Evolutionary conservation across 2,329 filamentous ascomycete species (phyloP), one percentile per base, ranked within the genome.

Genomic region (Davidsoniella neocaledoniae): DNA sequence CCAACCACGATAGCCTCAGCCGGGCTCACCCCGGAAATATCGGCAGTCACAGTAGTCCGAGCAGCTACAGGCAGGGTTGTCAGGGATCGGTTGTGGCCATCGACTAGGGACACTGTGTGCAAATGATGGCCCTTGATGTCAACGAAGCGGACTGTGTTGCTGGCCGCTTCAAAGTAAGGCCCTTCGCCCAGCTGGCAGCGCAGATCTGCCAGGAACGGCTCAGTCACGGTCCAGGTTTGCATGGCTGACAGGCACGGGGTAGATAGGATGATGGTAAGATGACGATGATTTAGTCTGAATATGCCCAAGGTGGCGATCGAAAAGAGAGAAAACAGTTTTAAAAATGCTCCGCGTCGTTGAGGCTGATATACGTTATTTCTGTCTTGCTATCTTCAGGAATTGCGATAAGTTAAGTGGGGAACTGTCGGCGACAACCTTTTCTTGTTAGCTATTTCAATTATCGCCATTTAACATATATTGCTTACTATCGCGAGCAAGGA

Each of bases 51-150:
- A 21, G 74, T 76, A 50, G 73, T 65, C 23, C 69, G 68, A 54
- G 68, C 67, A 61, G 74, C 69, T 39, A 80, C 64, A 59, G 77
- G 68, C 37, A 71, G 56, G 40, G 83, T 81, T 55, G 77, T 70
- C 53, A 83, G 62, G 37, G 82, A 84, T 4, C 66, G 66, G 14
- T 76, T 75, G 0, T 81, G 83, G 53, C 74, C 67, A 26, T 23
- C 45, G 44, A 64, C 61, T 21, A 93, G 68, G 57, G 85, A 73
- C 53, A 91, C 72, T 44, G 74, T 72, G 66, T 91, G 82, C 43
- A 94, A 61, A 54, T 79, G 77, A 61, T 83, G 74, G 61, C 82
- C 77, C 63, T 81, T 82, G 64, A 94, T 88, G 64, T 95, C 88
- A 54, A 88, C 77, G 62, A 86, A 87, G 55, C 84, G 82, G 52